These are phyloP conservation scores for Gymnopus androsaceus DNA, from an alignment of 1,284 basidiomycete species.

Conservation along the genomic window DNA sequence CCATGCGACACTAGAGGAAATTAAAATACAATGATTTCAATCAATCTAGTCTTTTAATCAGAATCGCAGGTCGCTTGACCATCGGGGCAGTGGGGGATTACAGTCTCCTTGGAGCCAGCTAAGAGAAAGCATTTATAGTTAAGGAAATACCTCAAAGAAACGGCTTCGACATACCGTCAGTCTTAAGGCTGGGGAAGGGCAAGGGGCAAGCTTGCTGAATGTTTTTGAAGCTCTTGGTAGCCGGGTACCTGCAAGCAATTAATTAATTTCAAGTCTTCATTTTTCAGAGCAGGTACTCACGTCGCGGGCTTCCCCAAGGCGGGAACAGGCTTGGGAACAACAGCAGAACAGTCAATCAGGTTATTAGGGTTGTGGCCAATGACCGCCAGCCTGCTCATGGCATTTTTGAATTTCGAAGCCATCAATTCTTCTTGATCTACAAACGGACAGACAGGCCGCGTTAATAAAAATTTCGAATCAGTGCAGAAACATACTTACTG, in stretches of 20 bases:
- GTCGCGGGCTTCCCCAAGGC: slow-evolving; percentile 10
- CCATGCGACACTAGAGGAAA: too few species aligned
- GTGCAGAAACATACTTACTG: slow-evolving; percentile 25
- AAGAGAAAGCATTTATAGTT: not conserved
- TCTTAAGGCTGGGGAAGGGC: slow-evolving; percentile 12
- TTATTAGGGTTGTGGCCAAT: slow-evolving; percentile 24
- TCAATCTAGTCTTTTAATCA: too few species aligned
- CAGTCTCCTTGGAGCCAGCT: slow-evolving; percentile 5
- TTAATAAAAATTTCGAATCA: slow-evolving; percentile 12
- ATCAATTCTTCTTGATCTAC: slow-evolving; percentile 34
- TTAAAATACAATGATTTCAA: too few species aligned
- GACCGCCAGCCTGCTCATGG: slow-evolving; percentile 30
- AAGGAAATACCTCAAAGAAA: too few species aligned
- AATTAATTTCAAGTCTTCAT: not conserved
- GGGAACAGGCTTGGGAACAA: slow-evolving; percentile 24
- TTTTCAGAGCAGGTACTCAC: not conserved
- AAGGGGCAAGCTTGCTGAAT: slow-evolving; percentile 15
- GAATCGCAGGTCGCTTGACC: slow-evolving; percentile 1
- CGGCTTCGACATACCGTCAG: slow-evolving; percentile 7
- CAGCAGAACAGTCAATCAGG: slow-evolving; percentile 31
- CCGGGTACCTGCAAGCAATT: slow-evolving; percentile 11
- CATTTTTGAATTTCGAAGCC: slow-evolving; percentile 31
- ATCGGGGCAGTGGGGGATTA: slow-evolving; percentile 8
- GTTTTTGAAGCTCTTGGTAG: slow-evolving; percentile 22
- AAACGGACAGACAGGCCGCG: not conserved